Percentiles rank a stretch among this genome's conserved stretches.
Conservation (phyloP, 2,329 filamentous ascomycete genomes). For the Pseudohalonectria lignicola region DNA sequence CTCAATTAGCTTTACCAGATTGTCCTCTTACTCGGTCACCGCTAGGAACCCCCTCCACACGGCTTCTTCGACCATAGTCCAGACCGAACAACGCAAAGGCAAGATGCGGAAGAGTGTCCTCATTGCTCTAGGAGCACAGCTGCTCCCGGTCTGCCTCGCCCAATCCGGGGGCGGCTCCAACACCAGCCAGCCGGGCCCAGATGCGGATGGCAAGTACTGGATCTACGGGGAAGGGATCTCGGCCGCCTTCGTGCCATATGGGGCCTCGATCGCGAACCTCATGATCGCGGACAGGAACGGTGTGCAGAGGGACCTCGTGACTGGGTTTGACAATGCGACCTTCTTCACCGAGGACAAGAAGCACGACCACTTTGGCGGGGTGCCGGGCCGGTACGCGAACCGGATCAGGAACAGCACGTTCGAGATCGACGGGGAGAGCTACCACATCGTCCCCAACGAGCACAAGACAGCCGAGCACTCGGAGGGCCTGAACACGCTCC, state of each 20-base stretch:
- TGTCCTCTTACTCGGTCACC: too few relatives aligned
- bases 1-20: too few relatives aligned
- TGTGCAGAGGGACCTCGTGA: conserved; percentile 57
- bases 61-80: too few relatives aligned
- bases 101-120: too few relatives aligned
- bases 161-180: too few relatives aligned
- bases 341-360: conserved; percentile 54
- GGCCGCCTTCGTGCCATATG: conserved; percentile 63
- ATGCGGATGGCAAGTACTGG: conserved; percentile 59
- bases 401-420: conserved; percentile 71
- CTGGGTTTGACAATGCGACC: conserved; percentile 65
- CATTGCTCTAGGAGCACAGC: too few relatives aligned
- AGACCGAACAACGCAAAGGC: too few relatives aligned
- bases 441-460: conserved; percentile 52
- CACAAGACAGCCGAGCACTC: conserved; percentile 39
- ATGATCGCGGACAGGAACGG: conserved; percentile 60
- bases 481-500: conserved; percentile 51
- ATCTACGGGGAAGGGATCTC: conserved; percentile 56
- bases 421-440: conserved; percentile 50
- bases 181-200: conserved; percentile 26
- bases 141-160: too few relatives aligned
- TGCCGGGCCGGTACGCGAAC: conserved; percentile 71
- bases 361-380: conserved; percentile 62
- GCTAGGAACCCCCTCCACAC: too few relatives aligned
- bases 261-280: conserved; percentile 61